A percentile compares a stretch with the other conserved stretches of the same genome.
Evolutionary conservation across 2,329 filamentous ascomycete species (phyloP).

Genomic region (Talaromyces sp.): DNA sequence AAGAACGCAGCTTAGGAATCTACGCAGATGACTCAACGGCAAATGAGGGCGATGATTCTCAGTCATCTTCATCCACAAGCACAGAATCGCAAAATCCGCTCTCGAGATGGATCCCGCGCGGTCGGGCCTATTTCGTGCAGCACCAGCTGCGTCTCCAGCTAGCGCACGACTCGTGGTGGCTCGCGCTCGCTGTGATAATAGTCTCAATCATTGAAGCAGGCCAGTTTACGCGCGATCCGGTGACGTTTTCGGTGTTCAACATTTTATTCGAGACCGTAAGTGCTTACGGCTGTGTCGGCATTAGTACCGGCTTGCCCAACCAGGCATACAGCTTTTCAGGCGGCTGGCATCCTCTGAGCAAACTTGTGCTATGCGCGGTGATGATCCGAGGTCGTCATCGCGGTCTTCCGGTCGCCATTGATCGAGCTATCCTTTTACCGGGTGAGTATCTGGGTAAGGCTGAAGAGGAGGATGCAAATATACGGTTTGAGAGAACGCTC

Average conservation of each 20-base stretch:
- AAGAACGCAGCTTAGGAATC: slow-evolving; percentile 57
- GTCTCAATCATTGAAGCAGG: slow-evolving; percentile 55
- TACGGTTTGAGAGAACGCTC: not conserved
- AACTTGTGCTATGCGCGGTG: slow-evolving; percentile 48
- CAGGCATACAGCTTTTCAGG: slow-evolving; percentile 47
- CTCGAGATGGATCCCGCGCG: not conserved
- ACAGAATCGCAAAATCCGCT: not conserved
- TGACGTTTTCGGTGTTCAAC: slow-evolving; percentile 50
- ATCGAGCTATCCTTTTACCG: slow-evolving; percentile 33
- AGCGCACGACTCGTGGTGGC: slow-evolving; percentile 59
- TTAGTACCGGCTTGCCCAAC: slow-evolving; percentile 45
- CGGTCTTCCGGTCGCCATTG: slow-evolving; percentile 50
- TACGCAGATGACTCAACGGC: slow-evolving; percentile 40
- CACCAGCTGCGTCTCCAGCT: slow-evolving; percentile 57
- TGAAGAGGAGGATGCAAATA: slow-evolving; percentile 24
- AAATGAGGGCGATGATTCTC: not conserved
- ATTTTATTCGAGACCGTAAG: slow-evolving; percentile 34
- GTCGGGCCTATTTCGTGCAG: slow-evolving; percentile 27
- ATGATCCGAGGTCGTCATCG: slow-evolving; percentile 51
- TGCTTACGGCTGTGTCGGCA: slow-evolving; percentile 40
- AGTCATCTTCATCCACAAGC: not conserved
- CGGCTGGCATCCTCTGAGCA: slow-evolving; percentile 44
- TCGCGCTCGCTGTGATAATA: slow-evolving; percentile 53
- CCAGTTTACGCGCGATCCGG: slow-evolving; percentile 45
- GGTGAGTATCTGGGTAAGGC: slow-evolving; percentile 19